Evolutionary conservation across 2,329 filamentous ascomycete species (phyloP), one percentile per base, ranked within the genome.

Genomic region (Colletotrichum phormii): DNA sequence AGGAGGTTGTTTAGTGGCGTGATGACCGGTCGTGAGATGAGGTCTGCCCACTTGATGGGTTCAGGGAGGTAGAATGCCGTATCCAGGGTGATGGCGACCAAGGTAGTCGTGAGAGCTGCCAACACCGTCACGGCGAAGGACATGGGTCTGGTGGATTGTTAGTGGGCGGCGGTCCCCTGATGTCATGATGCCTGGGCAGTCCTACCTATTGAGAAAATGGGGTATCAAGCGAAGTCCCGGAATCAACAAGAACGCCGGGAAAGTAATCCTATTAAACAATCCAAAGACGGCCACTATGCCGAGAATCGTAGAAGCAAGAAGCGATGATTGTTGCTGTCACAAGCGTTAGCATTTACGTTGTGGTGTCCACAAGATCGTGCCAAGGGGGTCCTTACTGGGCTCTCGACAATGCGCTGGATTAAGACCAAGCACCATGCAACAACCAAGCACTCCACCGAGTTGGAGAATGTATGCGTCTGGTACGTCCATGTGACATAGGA

Each of bases 401-500:
- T 91, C 76, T 93, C 91, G 58, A 93, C 87, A 76, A 98, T 97
- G 80, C 96, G 92, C 82, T 94, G 91, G 74, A 98, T 95, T 81
- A 99, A 85, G 60, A 98, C 95, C 82, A 99, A 84, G 79, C 94
- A 95, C 97, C 97, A 99, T 66, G 94, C 90, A 64, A 99, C 95
- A 63, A 96, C 89, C 77, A 99, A 86, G 3, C 97, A 98, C 85
- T 99, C 97, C 76, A 98, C 89, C 74, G 96, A 97, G 84, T 99
- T 99, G 75, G 96, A 98, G 82, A 99, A 98, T 13, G 97, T 98
- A 83, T 99, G 97, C 22, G 95, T 97, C 84, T 99, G 97, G 84
- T 96, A 98, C 57, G 96, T 98, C 96, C 97, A 99, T 60, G 97
- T 99, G 77, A 98, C 96, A 84, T 98, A 99, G 31, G 95, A 98